Percentiles rank a stretch among this genome's conserved stretches.
Conservation (phyloP, 2,329 filamentous ascomycete species). For the Keithomyces neogunnii region DNA sequence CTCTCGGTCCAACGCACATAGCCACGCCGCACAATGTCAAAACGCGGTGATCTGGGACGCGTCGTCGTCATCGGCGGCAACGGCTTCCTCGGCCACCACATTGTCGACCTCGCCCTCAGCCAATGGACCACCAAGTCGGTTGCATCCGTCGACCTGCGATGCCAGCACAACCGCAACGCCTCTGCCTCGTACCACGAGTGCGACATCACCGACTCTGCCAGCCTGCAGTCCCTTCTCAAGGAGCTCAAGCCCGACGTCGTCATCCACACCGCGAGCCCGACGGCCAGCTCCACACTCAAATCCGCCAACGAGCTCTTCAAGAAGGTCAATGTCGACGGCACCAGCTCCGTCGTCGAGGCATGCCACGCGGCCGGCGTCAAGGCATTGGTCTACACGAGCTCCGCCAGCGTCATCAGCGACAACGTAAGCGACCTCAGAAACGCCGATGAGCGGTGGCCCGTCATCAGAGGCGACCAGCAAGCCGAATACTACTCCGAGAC, state of each 20-base stretch:
- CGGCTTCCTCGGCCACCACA: constrained; percentile 76
- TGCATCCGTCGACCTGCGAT: constrained; percentile 64
- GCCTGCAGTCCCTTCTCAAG: constrained; percentile 54
- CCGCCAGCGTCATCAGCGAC: constrained; percentile 78
- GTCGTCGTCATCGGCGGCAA: constrained; percentile 77
- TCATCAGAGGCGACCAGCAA: constrained; percentile 62
- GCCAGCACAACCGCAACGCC: constrained; percentile 57
- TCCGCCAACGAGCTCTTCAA: constrained; percentile 56
- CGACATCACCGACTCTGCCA: constrained; percentile 63
- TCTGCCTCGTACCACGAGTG: constrained; percentile 60
- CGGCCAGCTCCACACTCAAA: constrained; percentile 42
- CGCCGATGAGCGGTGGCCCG: constrained; percentile 75
- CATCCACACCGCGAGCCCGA: constrained; percentile 79
- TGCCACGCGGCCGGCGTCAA: constrained; percentile 63
- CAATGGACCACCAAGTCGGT: constrained; percentile 43
- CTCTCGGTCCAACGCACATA: neutral
- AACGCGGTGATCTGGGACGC: constrained; percentile 47
- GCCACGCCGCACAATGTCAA: neutral
- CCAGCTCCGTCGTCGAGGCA: constrained; percentile 66
- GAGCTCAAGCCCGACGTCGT: constrained; percentile 70
- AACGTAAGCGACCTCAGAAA: constrained; percentile 72
- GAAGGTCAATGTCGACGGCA: constrained; percentile 84
- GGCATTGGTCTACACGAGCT: constrained; percentile 85
- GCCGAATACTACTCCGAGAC: constrained; percentile 83
- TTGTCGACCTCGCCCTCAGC: constrained; percentile 63